phyloP scores from a whole-genome alignment of 2,329 filamentous ascomycete genomes.

The Colletotrichum sojae region DNA sequence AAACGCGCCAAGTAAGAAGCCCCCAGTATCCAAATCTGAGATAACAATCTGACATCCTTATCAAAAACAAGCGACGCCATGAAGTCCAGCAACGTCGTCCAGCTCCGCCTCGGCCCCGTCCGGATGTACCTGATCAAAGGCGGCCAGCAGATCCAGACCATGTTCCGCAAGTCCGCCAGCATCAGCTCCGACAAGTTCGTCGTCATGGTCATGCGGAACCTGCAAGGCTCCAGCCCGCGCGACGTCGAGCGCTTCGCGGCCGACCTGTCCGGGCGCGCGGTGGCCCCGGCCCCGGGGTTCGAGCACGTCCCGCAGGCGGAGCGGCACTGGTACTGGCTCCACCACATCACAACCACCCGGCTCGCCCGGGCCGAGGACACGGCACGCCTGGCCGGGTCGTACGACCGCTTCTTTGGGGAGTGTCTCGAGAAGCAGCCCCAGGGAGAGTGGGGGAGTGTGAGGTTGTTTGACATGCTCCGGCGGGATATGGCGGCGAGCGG shows the following conservation, averaged over 20 bases:
- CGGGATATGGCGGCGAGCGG: conserved; percentile 44
- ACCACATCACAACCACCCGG: conserved; percentile 39
- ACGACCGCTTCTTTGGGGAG: conserved; percentile 34
- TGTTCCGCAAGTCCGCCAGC: conserved; percentile 41
- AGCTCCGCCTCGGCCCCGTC: conserved; percentile 35
- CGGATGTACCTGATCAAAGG: conserved; percentile 41
- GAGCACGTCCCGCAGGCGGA: conserved; percentile 38
- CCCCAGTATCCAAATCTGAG: not conserved
- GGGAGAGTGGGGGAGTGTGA: conserved; percentile 43
- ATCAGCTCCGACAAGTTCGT: conserved; percentile 43
- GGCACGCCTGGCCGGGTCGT: conserved; percentile 33
- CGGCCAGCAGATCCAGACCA: conserved; percentile 32
- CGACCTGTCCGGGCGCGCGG: conserved; percentile 42
- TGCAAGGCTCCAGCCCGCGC: conserved; percentile 29
- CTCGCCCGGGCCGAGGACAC: conserved; percentile 37
- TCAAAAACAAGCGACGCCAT: conserved; percentile 18
- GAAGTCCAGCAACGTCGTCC: conserved; percentile 25
- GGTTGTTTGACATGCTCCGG: conserved; percentile 42
- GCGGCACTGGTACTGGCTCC: conserved; percentile 44
- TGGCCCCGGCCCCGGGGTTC: conserved; percentile 38
- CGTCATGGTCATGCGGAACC: conserved; percentile 31
- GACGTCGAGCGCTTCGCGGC: conserved; percentile 35
- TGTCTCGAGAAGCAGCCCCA: conserved; percentile 33
- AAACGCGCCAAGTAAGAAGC: conserved; percentile 26
- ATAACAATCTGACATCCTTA: not conserved